A percentile compares a stretch with the other conserved stretches of the same genome.
These are phyloP conservation scores for Hysterangium stoloniferum DNA, from an alignment of 768 basidiomycete species.

Conservation along the genomic window DNA sequence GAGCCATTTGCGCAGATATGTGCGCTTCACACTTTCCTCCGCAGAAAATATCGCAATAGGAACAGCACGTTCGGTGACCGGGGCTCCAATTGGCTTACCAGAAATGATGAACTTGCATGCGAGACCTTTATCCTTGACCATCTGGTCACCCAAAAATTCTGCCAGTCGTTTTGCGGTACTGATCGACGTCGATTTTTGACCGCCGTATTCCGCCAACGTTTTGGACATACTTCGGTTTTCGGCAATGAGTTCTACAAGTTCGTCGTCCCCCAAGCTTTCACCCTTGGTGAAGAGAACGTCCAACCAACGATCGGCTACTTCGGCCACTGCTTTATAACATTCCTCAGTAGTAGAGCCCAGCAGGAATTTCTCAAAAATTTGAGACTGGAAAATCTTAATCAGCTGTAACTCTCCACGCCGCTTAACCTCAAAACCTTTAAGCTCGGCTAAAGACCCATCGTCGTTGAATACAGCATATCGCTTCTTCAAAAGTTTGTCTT, in stretches of 20 bases:
- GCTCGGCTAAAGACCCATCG: conserved; percentile 92
- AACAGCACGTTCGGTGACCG: conserved; percentile 94
- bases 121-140: conserved; percentile 99
- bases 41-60: conserved; percentile 98
- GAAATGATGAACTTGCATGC: conserved; percentile 99
- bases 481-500: conserved; percentile 97
- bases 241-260: conserved; percentile 94
- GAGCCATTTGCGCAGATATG: conserved; percentile 92
- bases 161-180: conserved; percentile 91
- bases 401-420: conserved; percentile 94
- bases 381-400: conserved; percentile 99
- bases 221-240: conserved; percentile 98
- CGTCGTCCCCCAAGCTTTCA: conserved; percentile 79
- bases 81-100: conserved; percentile 82
- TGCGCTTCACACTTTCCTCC: conserved; percentile 82
- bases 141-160: conserved; percentile 94
- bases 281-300: conserved; percentile 89
- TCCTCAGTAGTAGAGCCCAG: conserved; percentile 90
- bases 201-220: conserved; percentile 91
- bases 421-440: conserved; percentile 99
- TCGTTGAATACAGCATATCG: conserved; percentile 99
- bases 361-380: conserved; percentile 96
- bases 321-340: conserved; percentile 90
- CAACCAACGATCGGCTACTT: conserved; percentile 94
- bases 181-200: conserved; percentile 97